These are phyloP conservation scores for Amylocystis lapponica DNA, from an alignment of 768 basidiomycete genomes.

Conservation along the genomic window DNA sequence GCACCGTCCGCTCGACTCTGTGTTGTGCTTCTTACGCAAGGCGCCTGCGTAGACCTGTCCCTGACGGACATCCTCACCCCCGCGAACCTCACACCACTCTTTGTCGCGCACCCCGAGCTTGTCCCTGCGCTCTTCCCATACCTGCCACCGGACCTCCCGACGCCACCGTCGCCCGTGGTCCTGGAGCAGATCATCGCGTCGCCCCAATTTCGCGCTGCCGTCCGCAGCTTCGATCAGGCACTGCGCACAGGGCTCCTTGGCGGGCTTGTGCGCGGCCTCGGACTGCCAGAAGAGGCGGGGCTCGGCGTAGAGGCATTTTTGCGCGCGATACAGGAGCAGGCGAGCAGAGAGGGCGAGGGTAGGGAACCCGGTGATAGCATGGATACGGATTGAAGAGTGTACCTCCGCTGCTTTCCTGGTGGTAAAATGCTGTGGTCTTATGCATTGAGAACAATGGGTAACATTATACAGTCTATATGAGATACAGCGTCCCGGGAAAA, in stretches of 20 bases:
- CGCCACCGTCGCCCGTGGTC: slow-evolving; percentile 60
- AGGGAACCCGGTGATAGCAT: slow-evolving; percentile 48
- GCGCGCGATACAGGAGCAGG: slow-evolving; percentile 74
- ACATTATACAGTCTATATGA: slow-evolving; percentile 1
- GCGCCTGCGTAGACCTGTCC: slow-evolving; percentile 44
- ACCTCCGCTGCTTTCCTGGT: neutral
- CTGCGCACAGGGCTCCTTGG: slow-evolving; percentile 76
- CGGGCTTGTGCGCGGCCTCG: slow-evolving; percentile 69
- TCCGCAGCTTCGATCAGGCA: slow-evolving; percentile 78
- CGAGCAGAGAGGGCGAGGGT: slow-evolving; percentile 37
- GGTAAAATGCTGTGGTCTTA: neutral
- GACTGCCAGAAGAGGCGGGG: slow-evolving; percentile 82
- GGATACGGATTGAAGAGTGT: slow-evolving; percentile 64
- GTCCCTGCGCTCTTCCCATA: slow-evolving; percentile 71
- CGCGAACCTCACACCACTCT: slow-evolving; percentile 64
- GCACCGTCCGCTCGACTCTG: slow-evolving; percentile 5
- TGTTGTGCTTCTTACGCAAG: neutral
- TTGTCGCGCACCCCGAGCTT: slow-evolving; percentile 63
- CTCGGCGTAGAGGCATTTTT: slow-evolving; percentile 74
- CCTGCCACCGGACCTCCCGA: slow-evolving; percentile 72
- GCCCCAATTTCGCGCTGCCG: slow-evolving; percentile 77
- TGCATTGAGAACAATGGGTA: neutral
- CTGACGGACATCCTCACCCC: slow-evolving; percentile 75
- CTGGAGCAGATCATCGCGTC: slow-evolving; percentile 75
- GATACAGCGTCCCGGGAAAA: neutral